Conservation (phyloP, 129 eudicot species). For the Arctium minus region DNA sequence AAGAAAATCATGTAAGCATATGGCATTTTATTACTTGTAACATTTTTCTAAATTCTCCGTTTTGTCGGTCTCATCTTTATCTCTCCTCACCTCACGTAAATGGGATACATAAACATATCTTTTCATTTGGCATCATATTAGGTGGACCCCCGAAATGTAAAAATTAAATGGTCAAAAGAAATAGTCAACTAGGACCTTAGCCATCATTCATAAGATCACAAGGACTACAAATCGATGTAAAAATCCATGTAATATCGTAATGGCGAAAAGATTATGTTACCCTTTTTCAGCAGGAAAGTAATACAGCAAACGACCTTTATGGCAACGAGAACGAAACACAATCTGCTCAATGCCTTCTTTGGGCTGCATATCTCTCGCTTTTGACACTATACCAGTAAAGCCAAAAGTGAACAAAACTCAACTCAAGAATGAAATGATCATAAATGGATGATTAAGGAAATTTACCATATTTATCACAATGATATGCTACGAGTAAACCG, state of each 20-base stretch:
- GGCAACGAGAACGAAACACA: constrained; percentile 82
- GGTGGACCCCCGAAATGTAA: too few relatives aligned
- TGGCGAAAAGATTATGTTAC: constrained; percentile 25
- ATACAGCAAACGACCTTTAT: constrained; percentile 92
- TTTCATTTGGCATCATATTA: too few relatives aligned
- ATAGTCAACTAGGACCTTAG: too few relatives aligned
- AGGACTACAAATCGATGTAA: too few relatives aligned
- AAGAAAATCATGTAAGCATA: too few relatives aligned
- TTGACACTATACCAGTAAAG: constrained; percentile 45
- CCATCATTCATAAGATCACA: too few relatives aligned
- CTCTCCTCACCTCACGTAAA: too few relatives aligned
- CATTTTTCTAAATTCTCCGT: too few relatives aligned
- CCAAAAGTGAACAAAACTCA: constrained; percentile 6
- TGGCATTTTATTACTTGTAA: too few relatives aligned
- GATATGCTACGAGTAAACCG: constrained; percentile 77
- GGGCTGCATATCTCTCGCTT: constrained; percentile 27
- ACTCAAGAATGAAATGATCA: neutral
- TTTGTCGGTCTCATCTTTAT: too few relatives aligned
- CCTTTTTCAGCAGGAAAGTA: constrained; percentile 73
- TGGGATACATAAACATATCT: too few relatives aligned
- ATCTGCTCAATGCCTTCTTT: constrained; percentile 68
- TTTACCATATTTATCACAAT: constrained; percentile 84
- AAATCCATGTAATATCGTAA: neutral
- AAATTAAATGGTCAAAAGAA: too few relatives aligned
- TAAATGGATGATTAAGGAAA: neutral